Evolutionary conservation across 345 rosid species (phyloP).

Genomic region (Hibiscus tridactylites): DNA sequence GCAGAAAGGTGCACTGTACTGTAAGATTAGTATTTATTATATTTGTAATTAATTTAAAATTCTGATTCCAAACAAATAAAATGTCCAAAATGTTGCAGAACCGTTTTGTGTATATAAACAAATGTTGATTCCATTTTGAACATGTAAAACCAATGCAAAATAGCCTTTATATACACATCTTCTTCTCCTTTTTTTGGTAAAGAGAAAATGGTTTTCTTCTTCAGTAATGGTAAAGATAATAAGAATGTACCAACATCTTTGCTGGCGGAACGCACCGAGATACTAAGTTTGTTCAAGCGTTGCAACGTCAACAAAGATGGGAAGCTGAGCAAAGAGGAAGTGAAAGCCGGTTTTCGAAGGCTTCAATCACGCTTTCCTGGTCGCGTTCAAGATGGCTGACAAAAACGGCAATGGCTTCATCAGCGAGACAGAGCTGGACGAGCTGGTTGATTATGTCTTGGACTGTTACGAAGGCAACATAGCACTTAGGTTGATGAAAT

Average conservation of each 20-base stretch:
- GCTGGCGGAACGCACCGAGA: background rate
- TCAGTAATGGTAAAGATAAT: background rate
- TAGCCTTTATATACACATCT: background rate
- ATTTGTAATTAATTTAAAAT: background rate
- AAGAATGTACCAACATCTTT: background rate
- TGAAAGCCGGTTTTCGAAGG: conserved; percentile 1
- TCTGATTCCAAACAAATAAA: background rate
- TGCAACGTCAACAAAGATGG: background rate
- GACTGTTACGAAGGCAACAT: background rate
- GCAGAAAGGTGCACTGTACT: background rate
- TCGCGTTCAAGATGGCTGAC: conserved; percentile 3
- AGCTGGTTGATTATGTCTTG: background rate
- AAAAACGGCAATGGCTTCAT: conserved; percentile 7
- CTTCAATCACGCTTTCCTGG: conserved; percentile 7
- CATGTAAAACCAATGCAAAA: background rate
- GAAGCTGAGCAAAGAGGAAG: background rate
- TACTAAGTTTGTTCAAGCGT: background rate
- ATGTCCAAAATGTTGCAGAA: background rate
- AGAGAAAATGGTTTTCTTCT: conserved; percentile 3
- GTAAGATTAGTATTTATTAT: background rate
- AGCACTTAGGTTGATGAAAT: background rate
- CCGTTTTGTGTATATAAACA: background rate
- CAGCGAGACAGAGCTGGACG: conserved; percentile 1
- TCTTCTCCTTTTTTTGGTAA: background rate
- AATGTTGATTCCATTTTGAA: background rate